These are phyloP conservation scores for Gastrodia elata DNA, from an alignment of 106 monocot species.

Conservation along the genomic window DNA sequence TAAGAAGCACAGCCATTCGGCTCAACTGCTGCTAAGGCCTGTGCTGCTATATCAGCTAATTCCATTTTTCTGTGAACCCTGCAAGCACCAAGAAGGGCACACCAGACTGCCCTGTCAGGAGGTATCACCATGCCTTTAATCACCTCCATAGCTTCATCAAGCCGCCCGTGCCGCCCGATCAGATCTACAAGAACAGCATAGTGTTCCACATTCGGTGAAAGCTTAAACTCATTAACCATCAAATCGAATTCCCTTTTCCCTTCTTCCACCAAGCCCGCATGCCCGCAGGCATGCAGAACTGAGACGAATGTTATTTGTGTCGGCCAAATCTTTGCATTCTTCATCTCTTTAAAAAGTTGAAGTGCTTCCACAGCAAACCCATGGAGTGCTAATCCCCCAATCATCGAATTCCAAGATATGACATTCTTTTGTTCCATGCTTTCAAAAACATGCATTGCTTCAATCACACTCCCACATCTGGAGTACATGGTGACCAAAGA, in stretches of 20 bases:
- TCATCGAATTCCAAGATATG: conserved; percentile 87
- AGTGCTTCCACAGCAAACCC: conserved; percentile 54
- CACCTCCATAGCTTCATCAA: conserved; percentile 65
- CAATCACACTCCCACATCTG: conserved; percentile 48
- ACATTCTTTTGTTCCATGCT: conserved; percentile 39
- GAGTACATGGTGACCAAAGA: conserved; percentile 89
- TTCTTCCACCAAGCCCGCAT: conserved; percentile 62
- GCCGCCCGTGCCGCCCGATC: conserved; percentile 56
- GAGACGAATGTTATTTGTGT: conserved; percentile 79
- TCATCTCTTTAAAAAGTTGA: conserved; percentile 55
- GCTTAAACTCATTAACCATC: conserved; percentile 54
- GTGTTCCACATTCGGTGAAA: conserved; percentile 55
- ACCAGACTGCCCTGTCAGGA: conserved; percentile 73
- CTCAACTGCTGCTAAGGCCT: conserved; percentile 47
- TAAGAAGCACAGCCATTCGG: conserved; percentile 69
- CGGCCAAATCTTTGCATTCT: conserved; percentile 34
- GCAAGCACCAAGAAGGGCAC: conserved; percentile 77
- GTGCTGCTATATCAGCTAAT: conserved; percentile 48
- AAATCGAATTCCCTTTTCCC: conserved; percentile 59
- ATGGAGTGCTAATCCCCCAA: conserved; percentile 69
- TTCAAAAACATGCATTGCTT: conserved; percentile 47
- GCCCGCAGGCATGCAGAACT: conserved; percentile 62
- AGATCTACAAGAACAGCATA: conserved; percentile 86
- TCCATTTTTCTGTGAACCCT: conserved; percentile 42
- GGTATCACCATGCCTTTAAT: conserved; percentile 47